Base-by-base conservation (phyloP, 257 asterid species). In the Salvia miltiorrhiza region DNA sequence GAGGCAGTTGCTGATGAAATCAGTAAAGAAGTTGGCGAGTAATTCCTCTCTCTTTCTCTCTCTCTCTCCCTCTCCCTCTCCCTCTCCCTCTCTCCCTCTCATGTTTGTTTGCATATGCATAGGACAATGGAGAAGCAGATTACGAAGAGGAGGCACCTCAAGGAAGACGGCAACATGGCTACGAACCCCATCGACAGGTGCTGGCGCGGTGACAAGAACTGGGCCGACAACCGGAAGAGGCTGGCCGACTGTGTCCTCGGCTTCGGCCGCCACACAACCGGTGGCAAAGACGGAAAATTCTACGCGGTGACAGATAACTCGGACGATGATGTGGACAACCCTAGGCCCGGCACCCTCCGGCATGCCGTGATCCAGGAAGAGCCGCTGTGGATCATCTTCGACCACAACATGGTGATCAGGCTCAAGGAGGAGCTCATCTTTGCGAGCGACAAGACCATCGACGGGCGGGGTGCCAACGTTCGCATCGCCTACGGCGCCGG, bases 401-500 rank as follows among this genome's bases (percentile, higher is more conserved):
- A 76, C 52, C 70, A 35, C 26, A 45, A 67, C 63, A 87, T 87
- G 93, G 57, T 82, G 43, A 86, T 88, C 67, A 77, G 14, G 53
- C 86, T 88, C 1, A 47, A 67, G 7, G 80, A 86, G 37, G 93
- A 88, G 71, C 83, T 88, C 4, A 67, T 89, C 28, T 78, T 87
- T 35, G 62, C 81, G 2, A 78, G 84, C 33, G 77, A 88, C 80
- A 91, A 91, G 79, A 89, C 96, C 6, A 77, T 88, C 16, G 97
- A 91, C 59, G 96, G 97, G 1, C 70, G 97, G 4, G 97, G 95
- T 43, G 84, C 43, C 0, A 67, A 81, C 24, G 86, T 91, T 70
- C 91, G 74, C 66, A 78, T 91, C 37, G 96, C 97, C 3, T 67
- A 81, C 30, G 97, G 96, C 0, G 90, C 95, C 0, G 96, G 97